These are phyloP conservation scores for Areca catechu DNA, from an alignment of 176 grass and related monocot species.

Conservation along the genomic window DNA sequence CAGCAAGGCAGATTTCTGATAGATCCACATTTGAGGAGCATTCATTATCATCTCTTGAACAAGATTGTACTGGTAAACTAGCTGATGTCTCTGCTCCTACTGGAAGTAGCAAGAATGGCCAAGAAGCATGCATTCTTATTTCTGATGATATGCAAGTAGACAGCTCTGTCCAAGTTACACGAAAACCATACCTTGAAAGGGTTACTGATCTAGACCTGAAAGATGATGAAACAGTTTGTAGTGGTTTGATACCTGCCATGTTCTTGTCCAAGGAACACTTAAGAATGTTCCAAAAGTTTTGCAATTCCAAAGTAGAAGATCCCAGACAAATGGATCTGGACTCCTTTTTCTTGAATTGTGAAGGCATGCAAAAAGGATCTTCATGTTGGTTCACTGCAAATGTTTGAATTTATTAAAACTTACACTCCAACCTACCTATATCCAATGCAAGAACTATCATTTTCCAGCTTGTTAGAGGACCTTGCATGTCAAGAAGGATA, in stretches of 20 bases:
- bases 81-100: constrained; percentile 17
- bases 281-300: constrained; percentile 16
- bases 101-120: constrained; percentile 17
- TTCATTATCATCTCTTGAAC: constrained; percentile 23
- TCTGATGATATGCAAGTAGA: constrained; percentile 22
- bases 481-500: too few relatives aligned
- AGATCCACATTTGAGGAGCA: not conserved
- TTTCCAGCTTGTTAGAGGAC: too few relatives aligned
- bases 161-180: constrained; percentile 12
- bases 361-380: constrained; percentile 53
- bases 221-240: not conserved
- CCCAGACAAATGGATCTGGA: constrained; percentile 65
- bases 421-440: constrained; percentile 60
- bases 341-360: constrained; percentile 52
- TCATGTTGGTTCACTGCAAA: constrained; percentile 32
- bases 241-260: not conserved
- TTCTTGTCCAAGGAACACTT: constrained; percentile 2
- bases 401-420: constrained; percentile 56
- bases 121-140: constrained; percentile 21
- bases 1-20: not conserved
- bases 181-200: constrained; percentile 10
- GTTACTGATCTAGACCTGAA: not conserved
- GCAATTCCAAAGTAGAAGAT: constrained; percentile 35
- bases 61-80: constrained; percentile 4
- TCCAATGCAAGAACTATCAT: too few relatives aligned